phyloP scores from a whole-genome alignment of 345 rosid genomes.

The Melaleuca alternifolia region DNA sequence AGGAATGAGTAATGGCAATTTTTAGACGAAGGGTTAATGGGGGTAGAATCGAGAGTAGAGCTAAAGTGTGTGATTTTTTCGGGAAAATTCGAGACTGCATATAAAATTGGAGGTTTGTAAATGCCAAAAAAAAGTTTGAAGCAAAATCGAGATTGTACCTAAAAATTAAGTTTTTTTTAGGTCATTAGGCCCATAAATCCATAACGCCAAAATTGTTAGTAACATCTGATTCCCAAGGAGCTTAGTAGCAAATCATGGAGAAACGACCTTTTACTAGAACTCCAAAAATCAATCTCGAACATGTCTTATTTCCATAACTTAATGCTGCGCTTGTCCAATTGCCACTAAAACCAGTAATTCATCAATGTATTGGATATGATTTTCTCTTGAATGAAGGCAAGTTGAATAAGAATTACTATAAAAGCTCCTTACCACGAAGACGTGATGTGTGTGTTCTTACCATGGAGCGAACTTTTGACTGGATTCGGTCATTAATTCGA shows the following conservation, averaged over 20 bases:
- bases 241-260: background rate
- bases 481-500: background rate
- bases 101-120: background rate
- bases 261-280: background rate
- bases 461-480: background rate
- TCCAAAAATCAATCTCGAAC: background rate
- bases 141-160: background rate
- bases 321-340: background rate
- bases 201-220: background rate
- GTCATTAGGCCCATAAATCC: background rate
- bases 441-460: background rate
- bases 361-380: background rate
- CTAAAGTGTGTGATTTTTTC: too few relatives aligned
- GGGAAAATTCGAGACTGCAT: background rate
- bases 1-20: background rate
- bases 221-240: background rate
- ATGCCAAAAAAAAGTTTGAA: background rate
- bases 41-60: background rate
- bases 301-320: background rate
- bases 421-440: background rate
- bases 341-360: background rate
- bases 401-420: background rate
- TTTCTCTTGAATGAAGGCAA: background rate
- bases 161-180: background rate
- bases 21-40: background rate